Percentiles rank a stretch among this genome's conserved stretches.
phyloP scores from a whole-genome alignment of 139 green algal genomes.

The Chlorella ohadii region DNA sequence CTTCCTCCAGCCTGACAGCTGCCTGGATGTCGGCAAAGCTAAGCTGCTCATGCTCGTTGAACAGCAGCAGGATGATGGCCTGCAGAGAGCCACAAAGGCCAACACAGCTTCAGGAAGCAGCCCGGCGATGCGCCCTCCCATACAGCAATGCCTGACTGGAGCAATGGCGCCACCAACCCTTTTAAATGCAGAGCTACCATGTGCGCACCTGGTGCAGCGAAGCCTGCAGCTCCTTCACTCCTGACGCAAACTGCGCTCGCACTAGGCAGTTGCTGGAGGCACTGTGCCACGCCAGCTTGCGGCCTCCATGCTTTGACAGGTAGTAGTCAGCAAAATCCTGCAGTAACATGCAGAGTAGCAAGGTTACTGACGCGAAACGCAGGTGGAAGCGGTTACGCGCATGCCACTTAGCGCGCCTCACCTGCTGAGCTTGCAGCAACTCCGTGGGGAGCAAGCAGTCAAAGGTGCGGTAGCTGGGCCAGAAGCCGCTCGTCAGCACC shows the following conservation, averaged over 20 bases:
- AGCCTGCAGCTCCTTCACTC: constrained; percentile 95
- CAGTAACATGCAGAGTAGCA: constrained; percentile 1
- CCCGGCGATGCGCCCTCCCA: no score
- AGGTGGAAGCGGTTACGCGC: not conserved
- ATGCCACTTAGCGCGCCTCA: not conserved
- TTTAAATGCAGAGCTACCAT: no score
- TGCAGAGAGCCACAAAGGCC: no score
- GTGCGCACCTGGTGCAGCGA: constrained; percentile 81
- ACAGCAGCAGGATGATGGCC: constrained; percentile 95
- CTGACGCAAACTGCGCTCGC: constrained; percentile 80
- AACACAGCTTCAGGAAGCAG: no score
- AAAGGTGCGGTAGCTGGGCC: constrained; percentile 90
- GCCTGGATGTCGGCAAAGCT: constrained; percentile 76
- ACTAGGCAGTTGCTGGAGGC: constrained; percentile 87
- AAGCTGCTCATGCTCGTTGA: constrained; percentile 89
- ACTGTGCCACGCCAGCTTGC: constrained; percentile 94
- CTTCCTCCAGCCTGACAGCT: constrained; percentile 72
- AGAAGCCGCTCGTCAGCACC: constrained; percentile 96
- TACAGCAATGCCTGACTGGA: no score
- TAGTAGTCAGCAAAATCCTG: constrained; percentile 93
- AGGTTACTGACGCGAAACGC: no score
- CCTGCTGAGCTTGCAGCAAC: constrained; percentile 68
- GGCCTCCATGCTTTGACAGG: constrained; percentile 91
- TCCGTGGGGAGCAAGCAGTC: constrained; percentile 88
- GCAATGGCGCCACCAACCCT: no score